These are phyloP conservation scores for Didymella exigua DNA, from an alignment of 2,329 filamentous ascomycete species.

Conservation along the genomic window DNA sequence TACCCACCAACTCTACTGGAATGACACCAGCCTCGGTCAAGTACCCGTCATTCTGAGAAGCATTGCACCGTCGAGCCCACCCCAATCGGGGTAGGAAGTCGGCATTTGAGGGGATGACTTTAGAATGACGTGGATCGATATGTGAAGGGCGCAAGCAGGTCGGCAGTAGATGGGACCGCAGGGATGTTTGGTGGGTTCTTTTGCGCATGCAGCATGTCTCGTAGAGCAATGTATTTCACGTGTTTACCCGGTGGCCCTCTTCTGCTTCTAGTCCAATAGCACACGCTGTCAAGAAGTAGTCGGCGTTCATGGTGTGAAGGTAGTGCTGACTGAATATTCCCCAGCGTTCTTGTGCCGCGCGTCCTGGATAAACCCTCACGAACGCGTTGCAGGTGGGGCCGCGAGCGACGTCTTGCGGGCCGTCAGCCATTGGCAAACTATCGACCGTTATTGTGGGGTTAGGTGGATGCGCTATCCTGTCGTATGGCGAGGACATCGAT, in stretches of 20 bases:
- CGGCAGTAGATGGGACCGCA: neutral
- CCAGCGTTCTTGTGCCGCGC: conserved; percentile 1
- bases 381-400: conserved; percentile 5
- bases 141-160: neutral
- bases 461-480: neutral
- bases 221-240: neutral
- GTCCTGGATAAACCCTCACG: neutral
- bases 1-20: conserved; percentile 29
- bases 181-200: neutral
- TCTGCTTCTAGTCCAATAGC: neutral
- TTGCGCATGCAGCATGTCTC: neutral
- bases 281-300: neutral
- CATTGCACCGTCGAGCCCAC: conserved; percentile 23
- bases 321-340: neutral
- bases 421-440: neutral
- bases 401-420: neutral
- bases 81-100: neutral
- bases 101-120: neutral
- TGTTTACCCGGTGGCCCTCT: neutral
- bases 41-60: conserved; percentile 25
- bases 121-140: neutral
- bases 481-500: neutral
- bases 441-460: neutral
- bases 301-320: neutral
- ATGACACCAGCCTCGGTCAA: conserved; percentile 28